These are phyloP conservation scores for Russula virescens DNA, from an alignment of 768 basidiomycete genomes.

Conservation along the genomic window DNA sequence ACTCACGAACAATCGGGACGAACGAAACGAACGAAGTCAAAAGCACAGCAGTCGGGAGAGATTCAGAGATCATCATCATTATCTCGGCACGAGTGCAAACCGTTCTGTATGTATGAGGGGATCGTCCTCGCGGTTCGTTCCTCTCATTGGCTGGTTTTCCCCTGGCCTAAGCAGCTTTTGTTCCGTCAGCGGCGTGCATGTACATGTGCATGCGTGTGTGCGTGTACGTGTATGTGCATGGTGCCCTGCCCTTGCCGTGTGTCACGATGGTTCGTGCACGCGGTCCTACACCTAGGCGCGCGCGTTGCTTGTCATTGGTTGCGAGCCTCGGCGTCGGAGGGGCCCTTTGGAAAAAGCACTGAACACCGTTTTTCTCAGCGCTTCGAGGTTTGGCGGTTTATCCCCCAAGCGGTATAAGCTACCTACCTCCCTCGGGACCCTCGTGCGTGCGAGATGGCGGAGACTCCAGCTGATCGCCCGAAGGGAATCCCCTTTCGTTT, in stretches of 20 bases:
- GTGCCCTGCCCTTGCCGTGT: background rate
- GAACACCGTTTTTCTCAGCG: too few relatives aligned
- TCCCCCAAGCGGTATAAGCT: constrained; percentile 11
- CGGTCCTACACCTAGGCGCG: background rate
- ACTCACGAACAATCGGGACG: background rate
- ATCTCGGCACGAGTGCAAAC: background rate
- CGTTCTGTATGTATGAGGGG: background rate
- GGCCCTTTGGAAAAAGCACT: too few relatives aligned
- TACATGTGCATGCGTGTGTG: too few relatives aligned
- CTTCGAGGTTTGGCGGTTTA: constrained; percentile 1
- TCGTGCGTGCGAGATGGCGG: too few relatives aligned
- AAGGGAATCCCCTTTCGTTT: background rate
- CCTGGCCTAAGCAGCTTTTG: background rate
- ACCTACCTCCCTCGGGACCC: too few relatives aligned
- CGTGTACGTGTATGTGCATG: too few relatives aligned
- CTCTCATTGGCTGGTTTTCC: background rate
- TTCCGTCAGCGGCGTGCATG: too few relatives aligned
- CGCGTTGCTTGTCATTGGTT: background rate
- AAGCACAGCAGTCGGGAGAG: background rate
- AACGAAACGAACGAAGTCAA: background rate
- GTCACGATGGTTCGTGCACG: background rate
- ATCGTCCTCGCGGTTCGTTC: constrained; percentile 7
- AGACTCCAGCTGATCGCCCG: background rate
- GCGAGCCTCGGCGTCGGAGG: too few relatives aligned
- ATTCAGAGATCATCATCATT: background rate